Evolutionary conservation across 169 alveolate species (phyloP), one percentile per base, ranked within the genome.

Genomic region (Eimeria acervulina): DNA sequence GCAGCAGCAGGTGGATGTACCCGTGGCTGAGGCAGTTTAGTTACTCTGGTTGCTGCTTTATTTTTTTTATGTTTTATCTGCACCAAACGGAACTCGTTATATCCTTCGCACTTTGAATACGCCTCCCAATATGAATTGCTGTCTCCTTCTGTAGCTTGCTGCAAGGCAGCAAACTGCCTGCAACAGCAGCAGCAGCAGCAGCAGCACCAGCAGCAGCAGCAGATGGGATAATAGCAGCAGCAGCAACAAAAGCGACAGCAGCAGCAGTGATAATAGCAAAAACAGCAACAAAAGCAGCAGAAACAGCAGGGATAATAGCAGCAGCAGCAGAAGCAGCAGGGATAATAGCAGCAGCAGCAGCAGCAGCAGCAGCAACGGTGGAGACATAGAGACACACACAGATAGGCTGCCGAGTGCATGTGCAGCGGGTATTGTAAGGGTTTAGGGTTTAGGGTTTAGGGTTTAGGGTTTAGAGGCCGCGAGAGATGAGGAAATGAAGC

Each of bases 141-240:
- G 17, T 80, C 89, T 40, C 33, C 63, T 8, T 80, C 68, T 40
- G 66, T 80, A 7, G 8, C 33, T 40, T 12, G 40, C 36, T 26
- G 42, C 61, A 80, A 26, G 1, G 38, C n/a, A n/a, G 42, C 66
- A 44, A 80, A 80, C 5, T 80, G 66, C 36, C 89, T 80, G 89
- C 66, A 42, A 31, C 68, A 80, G 66, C 63, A 80, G 63, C 89
- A 80, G 44, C 89, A 80, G 44, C 0, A 28, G 84, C 84, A 61
- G 31, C 10, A 28, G 12, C 19, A 12, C 55, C 55, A 47, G 55
- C 55, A 47, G 55, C 12, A 47, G 55, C 55, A 47, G 55, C 19
- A 47, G 12, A 47, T 12, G n/a, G n/a, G n/a, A n/a, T n/a, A 63
- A 23, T 23, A 63, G 31, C 36, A 23, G 5, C 23, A 63, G 76